Conservation (phyloP, 352 stramenopile species). For the Phytopythium helicoides region DNA sequence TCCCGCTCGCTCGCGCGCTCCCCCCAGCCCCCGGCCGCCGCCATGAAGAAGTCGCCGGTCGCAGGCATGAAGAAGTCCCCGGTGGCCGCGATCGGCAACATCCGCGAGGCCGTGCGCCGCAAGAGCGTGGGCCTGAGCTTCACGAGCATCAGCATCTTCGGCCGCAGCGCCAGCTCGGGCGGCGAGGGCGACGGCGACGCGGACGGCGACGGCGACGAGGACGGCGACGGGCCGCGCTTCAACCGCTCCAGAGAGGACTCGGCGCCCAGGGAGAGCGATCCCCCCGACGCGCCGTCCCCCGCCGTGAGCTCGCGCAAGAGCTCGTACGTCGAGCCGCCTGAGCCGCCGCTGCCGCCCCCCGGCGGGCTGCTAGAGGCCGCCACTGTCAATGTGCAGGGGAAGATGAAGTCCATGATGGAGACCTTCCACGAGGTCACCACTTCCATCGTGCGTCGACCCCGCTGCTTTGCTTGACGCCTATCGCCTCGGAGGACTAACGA, state of each 20-base stretch:
- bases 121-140: slow-evolving; percentile 69
- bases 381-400: slow-evolving; percentile 69
- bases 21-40: neutral
- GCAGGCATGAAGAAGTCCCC: no score
- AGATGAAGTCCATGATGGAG: slow-evolving; percentile 67
- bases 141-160: slow-evolving; percentile 59
- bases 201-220: slow-evolving; percentile 34
- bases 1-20: no score
- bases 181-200: slow-evolving; percentile 31
- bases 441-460: slow-evolving; percentile 40
- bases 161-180: slow-evolving; percentile 28
- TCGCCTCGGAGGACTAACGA: no score
- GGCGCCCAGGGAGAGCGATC: slow-evolving; percentile 26
- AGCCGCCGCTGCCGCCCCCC: slow-evolving; percentile 48
- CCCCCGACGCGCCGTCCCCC: slow-evolving; percentile 28
- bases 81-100: slow-evolving; percentile 29
- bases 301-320: slow-evolving; percentile 15
- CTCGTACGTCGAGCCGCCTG: slow-evolving; percentile 60
- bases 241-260: slow-evolving; percentile 43
- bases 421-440: slow-evolving; percentile 55
- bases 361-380: slow-evolving; percentile 57
- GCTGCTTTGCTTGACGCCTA: no score
- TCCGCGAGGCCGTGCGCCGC: slow-evolving; percentile 59
- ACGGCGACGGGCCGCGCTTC: slow-evolving; percentile 31
- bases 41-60: slow-evolving; percentile 46